phyloP scores from a whole-genome alignment of 1,284 basidiomycete genomes.

The Cryptococcus floricola region DNA sequence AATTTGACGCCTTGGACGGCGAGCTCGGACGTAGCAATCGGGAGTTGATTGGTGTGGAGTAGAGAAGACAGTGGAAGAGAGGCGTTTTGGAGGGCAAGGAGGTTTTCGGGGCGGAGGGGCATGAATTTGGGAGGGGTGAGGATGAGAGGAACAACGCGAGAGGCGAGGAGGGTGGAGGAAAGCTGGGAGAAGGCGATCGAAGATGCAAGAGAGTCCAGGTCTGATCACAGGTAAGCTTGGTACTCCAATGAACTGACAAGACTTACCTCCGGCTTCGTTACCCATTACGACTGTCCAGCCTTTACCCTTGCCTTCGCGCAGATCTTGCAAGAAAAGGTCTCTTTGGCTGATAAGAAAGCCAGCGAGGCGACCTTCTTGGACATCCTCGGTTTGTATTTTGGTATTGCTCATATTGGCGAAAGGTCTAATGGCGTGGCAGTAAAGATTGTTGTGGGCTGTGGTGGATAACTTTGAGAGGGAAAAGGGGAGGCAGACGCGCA shows the following conservation, averaged over 20 bases:
- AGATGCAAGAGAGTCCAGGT: slow-evolving; percentile 81
- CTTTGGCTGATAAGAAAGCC: slow-evolving; percentile 51
- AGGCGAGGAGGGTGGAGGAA: slow-evolving; percentile 54
- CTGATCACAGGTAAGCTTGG: slow-evolving; percentile 50
- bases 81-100: slow-evolving; percentile 63
- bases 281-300: slow-evolving; percentile 83
- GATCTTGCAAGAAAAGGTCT: slow-evolving; percentile 53
- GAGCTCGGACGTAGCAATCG: slow-evolving; percentile 46
- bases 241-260: background rate
- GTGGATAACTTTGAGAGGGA: slow-evolving; percentile 25
- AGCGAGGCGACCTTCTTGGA: slow-evolving; percentile 28
- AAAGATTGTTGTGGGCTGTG: slow-evolving; percentile 23
- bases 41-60: slow-evolving; percentile 46
- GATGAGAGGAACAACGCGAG: slow-evolving; percentile 65
- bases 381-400: background rate
- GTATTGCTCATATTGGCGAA: background rate
- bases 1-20: slow-evolving; percentile 58
- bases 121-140: slow-evolving; percentile 69
- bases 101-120: slow-evolving; percentile 78
- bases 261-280: slow-evolving; percentile 84
- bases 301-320: slow-evolving; percentile 50
- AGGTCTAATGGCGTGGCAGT: slow-evolving; percentile 14
- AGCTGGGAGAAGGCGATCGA: slow-evolving; percentile 78
- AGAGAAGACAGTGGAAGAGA: slow-evolving; percentile 60
- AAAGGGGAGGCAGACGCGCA: slow-evolving; percentile 40